Percentiles rank a stretch among this genome's conserved stretches.
Evolutionary conservation across 2,329 filamentous ascomycete genomes (phyloP).

Genomic region (Aotearoamyces nothofagi): DNA sequence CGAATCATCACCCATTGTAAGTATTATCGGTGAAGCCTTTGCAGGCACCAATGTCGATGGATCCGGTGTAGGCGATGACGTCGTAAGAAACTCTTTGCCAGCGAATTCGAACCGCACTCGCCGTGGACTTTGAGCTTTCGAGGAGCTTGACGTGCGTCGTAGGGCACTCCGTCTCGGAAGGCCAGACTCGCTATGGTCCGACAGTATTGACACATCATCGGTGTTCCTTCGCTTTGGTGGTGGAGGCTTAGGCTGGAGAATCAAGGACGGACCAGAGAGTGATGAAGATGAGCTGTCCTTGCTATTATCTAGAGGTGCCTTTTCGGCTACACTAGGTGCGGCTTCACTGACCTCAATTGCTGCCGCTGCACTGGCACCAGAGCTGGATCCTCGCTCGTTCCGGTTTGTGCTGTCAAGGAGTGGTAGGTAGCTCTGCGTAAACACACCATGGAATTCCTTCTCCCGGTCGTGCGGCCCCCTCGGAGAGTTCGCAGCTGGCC

Average conservation of each 20-base stretch:
- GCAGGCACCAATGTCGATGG: slow-evolving; percentile 6
- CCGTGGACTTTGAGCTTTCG: slow-evolving; percentile 36
- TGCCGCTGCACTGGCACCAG: slow-evolving; percentile 2
- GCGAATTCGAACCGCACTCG: slow-evolving; percentile 47
- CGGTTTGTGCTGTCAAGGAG: slow-evolving; percentile 32
- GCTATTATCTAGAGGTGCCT: neutral
- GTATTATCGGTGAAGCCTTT: slow-evolving; percentile 1
- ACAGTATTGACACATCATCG: slow-evolving; percentile 27
- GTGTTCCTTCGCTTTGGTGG: slow-evolving; percentile 16
- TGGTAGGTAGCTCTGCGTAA: slow-evolving; percentile 46
- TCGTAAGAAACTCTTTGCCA: slow-evolving; percentile 44
- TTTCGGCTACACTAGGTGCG: neutral
- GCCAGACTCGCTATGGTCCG: slow-evolving; percentile 35
- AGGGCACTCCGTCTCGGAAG: slow-evolving; percentile 39
- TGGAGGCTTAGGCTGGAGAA: slow-evolving; percentile 6
- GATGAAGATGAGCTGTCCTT: neutral
- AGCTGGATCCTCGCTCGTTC: slow-evolving; percentile 12
- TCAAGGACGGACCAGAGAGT: slow-evolving; percentile 3
- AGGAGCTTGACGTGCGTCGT: slow-evolving; percentile 36
- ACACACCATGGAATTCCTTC: slow-evolving; percentile 43
- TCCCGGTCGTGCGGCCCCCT: slow-evolving; percentile 38
- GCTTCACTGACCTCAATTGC: neutral
- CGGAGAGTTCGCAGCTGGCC: slow-evolving; percentile 13
- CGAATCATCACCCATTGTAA: slow-evolving; percentile 3
- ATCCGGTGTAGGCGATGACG: slow-evolving; percentile 29